Percentiles rank a stretch among this genome's conserved stretches.
Evolutionary conservation across 139 green algal genomes (phyloP).

Genomic region (Chlorella sorokiniana): DNA sequence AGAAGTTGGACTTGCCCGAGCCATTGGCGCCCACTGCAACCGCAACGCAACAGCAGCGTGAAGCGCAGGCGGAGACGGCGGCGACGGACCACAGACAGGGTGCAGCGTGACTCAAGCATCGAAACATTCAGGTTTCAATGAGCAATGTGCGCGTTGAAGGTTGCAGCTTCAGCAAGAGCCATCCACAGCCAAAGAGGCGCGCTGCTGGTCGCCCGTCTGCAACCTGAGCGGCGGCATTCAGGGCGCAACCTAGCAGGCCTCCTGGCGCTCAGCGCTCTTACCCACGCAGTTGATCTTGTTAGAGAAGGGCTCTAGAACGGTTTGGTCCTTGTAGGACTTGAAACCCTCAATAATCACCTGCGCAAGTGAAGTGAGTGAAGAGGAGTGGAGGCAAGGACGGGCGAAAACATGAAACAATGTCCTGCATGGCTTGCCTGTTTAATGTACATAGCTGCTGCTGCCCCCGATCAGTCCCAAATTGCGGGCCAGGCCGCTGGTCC

Average conservation of each 20-base stretch:
- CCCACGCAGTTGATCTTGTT: slow-evolving; percentile 91
- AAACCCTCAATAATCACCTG: slow-evolving; percentile 97
- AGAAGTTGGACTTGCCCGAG: slow-evolving; percentile 99
- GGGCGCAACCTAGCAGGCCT: neutral
- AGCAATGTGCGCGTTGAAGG: neutral
- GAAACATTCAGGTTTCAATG: no score
- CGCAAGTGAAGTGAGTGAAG: neutral
- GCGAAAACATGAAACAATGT: neutral
- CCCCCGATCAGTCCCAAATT: neutral
- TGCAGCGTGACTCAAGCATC: neutral
- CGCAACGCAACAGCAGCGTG: neutral
- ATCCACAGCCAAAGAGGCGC: neutral
- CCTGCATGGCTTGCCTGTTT: slow-evolving; percentile 56
- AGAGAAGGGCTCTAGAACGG: slow-evolving; percentile 84
- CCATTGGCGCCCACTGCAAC: slow-evolving; percentile 95
- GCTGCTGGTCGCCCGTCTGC: no score
- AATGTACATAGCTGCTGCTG: slow-evolving; percentile 60
- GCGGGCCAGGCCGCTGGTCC: no score
- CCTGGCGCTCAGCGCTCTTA: slow-evolving; percentile 38
- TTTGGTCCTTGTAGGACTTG: slow-evolving; percentile 98
- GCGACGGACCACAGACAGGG: neutral
- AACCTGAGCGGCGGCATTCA: no score
- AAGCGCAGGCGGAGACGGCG: neutral
- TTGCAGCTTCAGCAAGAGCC: neutral
- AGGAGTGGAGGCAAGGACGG: neutral